Evolutionary conservation across 352 stramenopile genomes (phyloP), one percentile per base, ranked within the genome.

Genomic region (Phytophthora boehmeriae): DNA sequence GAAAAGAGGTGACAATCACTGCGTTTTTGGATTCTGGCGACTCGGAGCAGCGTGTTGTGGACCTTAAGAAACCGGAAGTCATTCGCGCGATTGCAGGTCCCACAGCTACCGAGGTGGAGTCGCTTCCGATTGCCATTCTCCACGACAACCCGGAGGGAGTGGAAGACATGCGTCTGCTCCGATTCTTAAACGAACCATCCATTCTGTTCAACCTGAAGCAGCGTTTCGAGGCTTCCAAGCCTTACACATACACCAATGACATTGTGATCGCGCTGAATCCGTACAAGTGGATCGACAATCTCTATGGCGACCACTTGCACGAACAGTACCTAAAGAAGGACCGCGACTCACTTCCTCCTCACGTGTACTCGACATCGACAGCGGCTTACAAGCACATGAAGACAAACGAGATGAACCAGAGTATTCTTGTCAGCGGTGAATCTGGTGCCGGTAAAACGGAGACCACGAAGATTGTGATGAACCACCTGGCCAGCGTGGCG

Each of bases 231-330:
- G 80, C 79, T 8, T 92, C 88, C 10, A 90, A 97, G 73, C 97
- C 97, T 13, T 99, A 99, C 77, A 99, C 97, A n/a, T 97, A 98
- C 73, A 98, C 97, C 4, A 98, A 98, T 36, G 96, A 99, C 30
- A 99, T 99, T 69, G 89, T 99, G 49, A 98, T 99, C 47, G 97
- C 97, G 4, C 90, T 99, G 22, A 99, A 99, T 71, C 97, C 97
- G 41, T 99, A 98, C 77, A 96, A 97, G 71, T 97, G 92, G 90
- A 95, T 97, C 50, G 77, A 91, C 5, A 86, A 90, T 39, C 78
- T 98, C 2, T 98, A 98, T 64, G 83, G 85, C n/a, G 89, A 97
- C 50, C 73, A 93, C 19, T 45, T 94, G 43, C 86, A 96, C 42
- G 79, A 88, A 2, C 70, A 91, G 61, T 98, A 98, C 59, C 48